phyloP scores from a whole-genome alignment of 345 rosid genomes.

The Syzygium aqueum region DNA sequence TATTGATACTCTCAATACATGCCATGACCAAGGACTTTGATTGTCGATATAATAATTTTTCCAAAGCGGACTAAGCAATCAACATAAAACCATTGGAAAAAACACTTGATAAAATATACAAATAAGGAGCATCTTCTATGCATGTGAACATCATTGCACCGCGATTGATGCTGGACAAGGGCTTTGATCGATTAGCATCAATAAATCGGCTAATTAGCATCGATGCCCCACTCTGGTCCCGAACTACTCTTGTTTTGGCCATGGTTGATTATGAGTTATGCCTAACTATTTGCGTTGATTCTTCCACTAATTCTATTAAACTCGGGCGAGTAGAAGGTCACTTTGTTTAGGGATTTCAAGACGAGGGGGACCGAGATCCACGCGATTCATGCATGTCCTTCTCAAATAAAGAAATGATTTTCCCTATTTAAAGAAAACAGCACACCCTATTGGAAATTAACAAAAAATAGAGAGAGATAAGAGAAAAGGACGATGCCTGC shows the following conservation, averaged over 20 bases:
- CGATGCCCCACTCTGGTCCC: too few species aligned
- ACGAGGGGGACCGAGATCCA: background rate
- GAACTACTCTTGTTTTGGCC: background rate
- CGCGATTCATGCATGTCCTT: background rate
- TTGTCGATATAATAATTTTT: background rate
- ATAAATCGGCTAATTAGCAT: too few species aligned
- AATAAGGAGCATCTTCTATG: background rate
- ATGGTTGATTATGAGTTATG: background rate
- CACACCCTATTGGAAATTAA: background rate
- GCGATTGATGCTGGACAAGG: too few species aligned
- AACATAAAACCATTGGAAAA: background rate
- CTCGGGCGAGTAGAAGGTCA: background rate
- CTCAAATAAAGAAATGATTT: background rate
- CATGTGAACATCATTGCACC: background rate
- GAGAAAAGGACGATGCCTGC: background rate
- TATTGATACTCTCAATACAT: background rate
- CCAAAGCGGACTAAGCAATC: background rate
- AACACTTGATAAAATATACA: background rate
- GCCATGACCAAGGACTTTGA: background rate
- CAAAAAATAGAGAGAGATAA: background rate
- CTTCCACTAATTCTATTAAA: background rate
- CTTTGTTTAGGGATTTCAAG: background rate
- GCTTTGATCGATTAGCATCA: too few species aligned
- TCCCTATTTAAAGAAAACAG: background rate
- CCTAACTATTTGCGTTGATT: background rate